Evolutionary conservation across 441 rosid species (phyloP).

Genomic region (Melastoma candidum): DNA sequence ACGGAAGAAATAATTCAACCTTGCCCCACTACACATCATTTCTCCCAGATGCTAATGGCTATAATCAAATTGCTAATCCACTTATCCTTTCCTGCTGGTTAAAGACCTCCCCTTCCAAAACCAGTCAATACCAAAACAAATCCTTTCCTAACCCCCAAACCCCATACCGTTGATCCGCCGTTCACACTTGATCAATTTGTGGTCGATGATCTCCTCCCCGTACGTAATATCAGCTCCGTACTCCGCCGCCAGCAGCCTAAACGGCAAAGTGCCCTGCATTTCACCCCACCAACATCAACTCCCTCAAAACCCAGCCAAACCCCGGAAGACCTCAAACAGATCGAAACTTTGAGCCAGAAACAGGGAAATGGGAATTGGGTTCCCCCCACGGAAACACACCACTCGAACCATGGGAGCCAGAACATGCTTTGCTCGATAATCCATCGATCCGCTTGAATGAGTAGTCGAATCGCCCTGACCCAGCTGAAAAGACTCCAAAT

Average conservation of each 20-base stretch:
- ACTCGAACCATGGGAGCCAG: conserved; percentile 97
- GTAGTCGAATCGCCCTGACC: not conserved
- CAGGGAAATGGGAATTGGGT: not conserved
- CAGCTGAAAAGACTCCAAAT: no score
- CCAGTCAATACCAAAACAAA: no score
- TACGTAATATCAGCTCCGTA: conserved; percentile 82
- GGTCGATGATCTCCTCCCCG: conserved; percentile 76
- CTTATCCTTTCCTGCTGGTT: no score
- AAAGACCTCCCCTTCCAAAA: no score
- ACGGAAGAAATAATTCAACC: no score
- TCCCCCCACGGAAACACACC: conserved; percentile 30
- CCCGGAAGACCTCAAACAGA: no score
- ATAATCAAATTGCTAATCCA: no score
- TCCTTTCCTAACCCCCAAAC: not conserved
- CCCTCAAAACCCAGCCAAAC: no score
- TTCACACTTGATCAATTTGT: conserved; percentile 56
- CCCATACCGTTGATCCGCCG: conserved; percentile 46
- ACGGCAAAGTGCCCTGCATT: conserved; percentile 61
- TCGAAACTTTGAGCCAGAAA: not conserved
- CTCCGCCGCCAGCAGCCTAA: conserved; percentile 61
- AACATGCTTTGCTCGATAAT: conserved; percentile 62
- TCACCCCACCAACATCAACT: no score
- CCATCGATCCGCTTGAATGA: conserved; percentile 30
- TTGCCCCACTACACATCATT: no score
- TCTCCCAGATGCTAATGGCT: no score